Evolutionary conservation across 73 alveolate species (phyloP), one percentile per base, ranked within the genome.

Genomic region (Paramecium caudatum): DNA sequence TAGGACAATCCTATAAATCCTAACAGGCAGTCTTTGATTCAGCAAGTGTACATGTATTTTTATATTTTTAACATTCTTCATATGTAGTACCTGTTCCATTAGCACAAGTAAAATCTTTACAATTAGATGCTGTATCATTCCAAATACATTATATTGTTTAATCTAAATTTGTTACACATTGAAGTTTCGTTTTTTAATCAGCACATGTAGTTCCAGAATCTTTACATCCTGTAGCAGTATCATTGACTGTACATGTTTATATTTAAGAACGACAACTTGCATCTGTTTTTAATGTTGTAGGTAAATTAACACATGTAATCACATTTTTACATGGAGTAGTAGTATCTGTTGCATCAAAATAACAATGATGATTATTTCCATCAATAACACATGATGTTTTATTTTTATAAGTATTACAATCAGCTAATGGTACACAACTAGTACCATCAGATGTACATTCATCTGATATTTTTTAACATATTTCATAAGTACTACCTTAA

Each of bases 81-180:
- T 32, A 36, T 65, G 83, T 65, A 32, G 32, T 65, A 65, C 50
- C 47, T 6, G 21, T 30, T 1, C 69, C 88, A 74, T 74, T 74
- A 7, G 25, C 61, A 74, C 88, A 74, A 4, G 37, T 74, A 17
- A 41, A 41, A 41, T 41, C 88, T 39, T 23, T 27, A 55, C 80
- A 55, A 19, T 16, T 5, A 23, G 12, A 27, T 4, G 46, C 30
- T 6, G 84, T 34, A 10, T 68, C 84, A 68, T 37, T 68, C 84
- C 84, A 68, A 25, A 25, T 68, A 9, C 84, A 68, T 30, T 68
- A 13, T 23, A 34, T 34, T 10, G 47, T 68, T 68, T 37, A 2
- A 68, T 37, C 36, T 68, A 68, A 30, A 68, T 68, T 68, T 8
- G 84, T 68, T 32, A 68, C 61, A 68, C 84, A 68, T 17, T 68